Base-by-base conservation (phyloP, 805 yeast genomes). In the Candida gorgasii region DNA sequence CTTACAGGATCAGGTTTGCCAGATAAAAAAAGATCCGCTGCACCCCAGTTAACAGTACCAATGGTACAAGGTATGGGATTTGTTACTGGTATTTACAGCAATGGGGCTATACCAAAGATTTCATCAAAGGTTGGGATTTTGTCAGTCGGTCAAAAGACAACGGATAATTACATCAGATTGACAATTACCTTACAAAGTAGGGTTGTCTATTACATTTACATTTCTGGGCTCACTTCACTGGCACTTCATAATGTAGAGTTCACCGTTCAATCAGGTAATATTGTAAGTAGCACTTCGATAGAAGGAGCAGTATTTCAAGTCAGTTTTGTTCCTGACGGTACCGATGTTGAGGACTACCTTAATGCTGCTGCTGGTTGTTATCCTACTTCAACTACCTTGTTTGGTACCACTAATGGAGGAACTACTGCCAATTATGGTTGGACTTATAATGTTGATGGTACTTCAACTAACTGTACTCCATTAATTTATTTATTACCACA, bases 311-410 rank as follows among this genome's bases (percentile, higher is more conserved):
- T 66, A 23, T 46, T 67, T 24, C 73, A 67, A 51, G 45, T 53
- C 7, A 68, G 66, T 7, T 44, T 53, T 39, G 66, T 69, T 11
- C 65, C 69, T 15, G 39, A 51, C 4, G 43, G 48, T 14, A 23
- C 57, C 31, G 48, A 51, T 9, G 55, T 58, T 20, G 76, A 72
- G 13, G 54, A 62, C 5, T 61, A 55, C 45, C 79, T 81, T 54
- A 89, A 82, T 56, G 46, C 62, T 20, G 78, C 84, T 12, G 89
- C 90, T 24, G 95, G 95, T 26, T 63, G 72, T 49, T 85, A 81
- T 56, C 78, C 76, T 3, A 71, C 73, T 2, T 69, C 66, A 20
- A 80, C 81, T n/a, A 44, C 53, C 3, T 53, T 82, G 12, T 50
- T 53, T 16, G 86, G 84, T 39, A 57, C 70, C 14, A 70, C 65